Evolutionary conservation across 1,284 basidiomycete genomes (phyloP).

Genomic region (Porogramme epimiltina): DNA sequence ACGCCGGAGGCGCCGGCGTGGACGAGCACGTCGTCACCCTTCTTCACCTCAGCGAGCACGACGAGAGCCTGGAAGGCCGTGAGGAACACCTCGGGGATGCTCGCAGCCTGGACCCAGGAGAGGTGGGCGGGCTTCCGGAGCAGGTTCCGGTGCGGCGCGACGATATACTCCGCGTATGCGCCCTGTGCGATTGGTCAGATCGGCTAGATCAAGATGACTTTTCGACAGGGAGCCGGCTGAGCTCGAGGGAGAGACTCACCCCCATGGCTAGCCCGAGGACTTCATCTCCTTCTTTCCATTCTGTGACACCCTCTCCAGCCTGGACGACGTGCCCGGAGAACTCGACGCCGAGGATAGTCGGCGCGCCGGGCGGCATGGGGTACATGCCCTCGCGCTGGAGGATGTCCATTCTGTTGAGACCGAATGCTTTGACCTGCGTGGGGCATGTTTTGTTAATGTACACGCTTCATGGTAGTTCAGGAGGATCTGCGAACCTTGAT

Average conservation of each 20-base stretch:
- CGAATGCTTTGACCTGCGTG: slow-evolving; percentile 74
- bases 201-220: too few relatives aligned
- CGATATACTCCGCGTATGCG: slow-evolving; percentile 91
- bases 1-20: slow-evolving; percentile 93
- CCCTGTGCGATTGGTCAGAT: slow-evolving; percentile 53
- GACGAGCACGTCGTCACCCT: slow-evolving; percentile 79
- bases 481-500: slow-evolving; percentile 74
- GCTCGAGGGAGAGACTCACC: slow-evolving; percentile 38
- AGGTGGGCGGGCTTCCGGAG: slow-evolving; percentile 77
- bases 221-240: neutral
- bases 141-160: slow-evolving; percentile 67
- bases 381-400: slow-evolving; percentile 78
- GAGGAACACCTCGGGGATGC: slow-evolving; percentile 84
- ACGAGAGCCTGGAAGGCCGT: slow-evolving; percentile 90
- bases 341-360: slow-evolving; percentile 87
- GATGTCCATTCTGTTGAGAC: slow-evolving; percentile 89
- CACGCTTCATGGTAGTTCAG: neutral
- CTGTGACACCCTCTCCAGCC: slow-evolving; percentile 53
- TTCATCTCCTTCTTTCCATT: slow-evolving; percentile 79
- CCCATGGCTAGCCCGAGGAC: slow-evolving; percentile 83
- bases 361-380: slow-evolving; percentile 77
- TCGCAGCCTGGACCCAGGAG: slow-evolving; percentile 83
- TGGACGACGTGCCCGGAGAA: slow-evolving; percentile 79
- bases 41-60: slow-evolving; percentile 67
- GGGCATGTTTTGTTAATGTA: neutral